Evolutionary conservation across 2,329 filamentous ascomycete species (phyloP).

Genomic region (Beauveria varroae): DNA sequence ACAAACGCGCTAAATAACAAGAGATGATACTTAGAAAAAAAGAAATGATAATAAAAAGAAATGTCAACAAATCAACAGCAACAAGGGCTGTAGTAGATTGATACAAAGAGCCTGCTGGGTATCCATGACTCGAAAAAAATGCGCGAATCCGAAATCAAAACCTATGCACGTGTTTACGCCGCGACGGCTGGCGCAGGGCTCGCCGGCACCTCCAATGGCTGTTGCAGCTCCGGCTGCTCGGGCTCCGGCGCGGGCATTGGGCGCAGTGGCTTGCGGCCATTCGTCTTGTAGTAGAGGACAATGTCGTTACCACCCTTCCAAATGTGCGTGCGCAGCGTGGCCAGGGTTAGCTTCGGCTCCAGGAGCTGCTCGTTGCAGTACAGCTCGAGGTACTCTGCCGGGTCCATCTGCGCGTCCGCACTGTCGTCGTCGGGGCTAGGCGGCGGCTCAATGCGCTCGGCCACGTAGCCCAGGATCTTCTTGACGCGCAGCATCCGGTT

Average conservation of each 20-base stretch:
- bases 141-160: background rate
- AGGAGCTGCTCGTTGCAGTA: slow-evolving; percentile 82
- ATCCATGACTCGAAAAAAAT: slow-evolving; percentile 1
- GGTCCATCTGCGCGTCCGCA: slow-evolving; percentile 44
- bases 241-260: slow-evolving; percentile 22
- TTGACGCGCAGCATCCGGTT: slow-evolving; percentile 94
- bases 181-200: background rate
- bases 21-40: background rate
- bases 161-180: background rate
- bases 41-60: background rate
- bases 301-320: slow-evolving; percentile 97
- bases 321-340: slow-evolving; percentile 81
- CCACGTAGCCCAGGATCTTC: slow-evolving; percentile 88
- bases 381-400: slow-evolving; percentile 90
- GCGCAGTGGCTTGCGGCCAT: slow-evolving; percentile 65
- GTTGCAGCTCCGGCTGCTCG: background rate
- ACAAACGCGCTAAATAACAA: slow-evolving; percentile 1
- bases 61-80: background rate
- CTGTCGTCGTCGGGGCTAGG: slow-evolving; percentile 46
- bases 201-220: background rate
- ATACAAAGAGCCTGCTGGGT: slow-evolving; percentile 4
- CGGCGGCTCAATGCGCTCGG: slow-evolving; percentile 79
- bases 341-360: slow-evolving; percentile 81
- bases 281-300: slow-evolving; percentile 81
- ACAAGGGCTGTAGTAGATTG: background rate